Evolutionary conservation across 129 eudicot species (phyloP).

Genomic region (Lactuca sativa): DNA sequence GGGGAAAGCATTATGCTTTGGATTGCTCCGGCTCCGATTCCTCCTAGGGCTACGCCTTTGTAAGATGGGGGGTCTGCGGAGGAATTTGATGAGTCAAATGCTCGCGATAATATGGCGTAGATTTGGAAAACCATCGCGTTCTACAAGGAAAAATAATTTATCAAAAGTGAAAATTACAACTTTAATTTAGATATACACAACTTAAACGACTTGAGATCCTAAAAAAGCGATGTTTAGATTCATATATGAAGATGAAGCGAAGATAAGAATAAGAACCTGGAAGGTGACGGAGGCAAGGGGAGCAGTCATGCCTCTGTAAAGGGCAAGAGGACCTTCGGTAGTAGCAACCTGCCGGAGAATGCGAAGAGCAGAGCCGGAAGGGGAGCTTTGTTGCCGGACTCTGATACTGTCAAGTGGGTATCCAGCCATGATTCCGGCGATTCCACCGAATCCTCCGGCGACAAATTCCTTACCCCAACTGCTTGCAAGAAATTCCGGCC

Average conservation of each 20-base stretch:
- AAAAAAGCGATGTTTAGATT: neutral
- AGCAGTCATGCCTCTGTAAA: constrained; percentile 92
- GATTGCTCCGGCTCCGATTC: constrained; percentile 79
- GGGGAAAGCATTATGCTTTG: constrained; percentile 86
- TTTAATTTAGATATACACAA: too few relatives aligned
- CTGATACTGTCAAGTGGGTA: constrained; percentile 76
- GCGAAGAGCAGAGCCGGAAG: constrained; percentile 51
- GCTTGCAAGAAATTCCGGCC: constrained; percentile 83
- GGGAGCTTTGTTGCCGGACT: constrained; percentile 66
- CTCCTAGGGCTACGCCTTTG: constrained; percentile 71
- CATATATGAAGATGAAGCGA: neutral
- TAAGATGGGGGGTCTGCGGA: constrained; percentile 76
- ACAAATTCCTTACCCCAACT: constrained; percentile 86
- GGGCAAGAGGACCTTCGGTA: constrained; percentile 65
- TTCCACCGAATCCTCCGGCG: constrained; percentile 84
- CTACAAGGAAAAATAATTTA: constrained; percentile 43
- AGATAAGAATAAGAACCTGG: constrained; percentile 51
- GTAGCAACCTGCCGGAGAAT: constrained; percentile 50
- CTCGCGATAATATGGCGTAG: constrained; percentile 78
- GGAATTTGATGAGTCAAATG: constrained; percentile 48
- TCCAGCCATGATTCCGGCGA: constrained; percentile 69
- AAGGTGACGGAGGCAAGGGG: constrained; percentile 90
- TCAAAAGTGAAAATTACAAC: neutral
- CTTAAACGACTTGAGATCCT: neutral
- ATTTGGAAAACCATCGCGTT: constrained; percentile 92